Evolutionary conservation across 306 rosid species (phyloP).

Genomic region (Carpinus fangiana): DNA sequence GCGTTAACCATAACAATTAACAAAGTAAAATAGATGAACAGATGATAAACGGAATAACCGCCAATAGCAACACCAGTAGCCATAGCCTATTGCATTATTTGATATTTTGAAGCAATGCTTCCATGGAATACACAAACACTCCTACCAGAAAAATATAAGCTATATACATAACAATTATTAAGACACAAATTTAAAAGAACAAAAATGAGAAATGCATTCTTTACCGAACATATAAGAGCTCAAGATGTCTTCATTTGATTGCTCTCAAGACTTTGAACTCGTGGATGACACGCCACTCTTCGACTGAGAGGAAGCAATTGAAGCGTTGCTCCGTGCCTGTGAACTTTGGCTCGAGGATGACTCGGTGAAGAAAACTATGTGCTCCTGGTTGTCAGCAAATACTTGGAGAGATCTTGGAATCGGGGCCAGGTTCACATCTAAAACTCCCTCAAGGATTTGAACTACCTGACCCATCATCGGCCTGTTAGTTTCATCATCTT

Average conservation of each 20-base stretch:
- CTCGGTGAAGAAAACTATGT: slow-evolving; percentile 59
- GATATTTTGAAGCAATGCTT: neutral
- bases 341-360: slow-evolving; percentile 58
- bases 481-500: too few relatives aligned
- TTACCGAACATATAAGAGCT: too few relatives aligned
- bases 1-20: neutral
- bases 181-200: neutral
- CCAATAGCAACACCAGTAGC: neutral
- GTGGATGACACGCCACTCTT: slow-evolving; percentile 16
- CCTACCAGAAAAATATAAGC: neutral
- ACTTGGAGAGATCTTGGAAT: slow-evolving; percentile 58
- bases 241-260: too few relatives aligned
- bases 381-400: slow-evolving; percentile 53
- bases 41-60: neutral
- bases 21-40: neutral
- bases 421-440: slow-evolving; percentile 60
- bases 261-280: too few relatives aligned
- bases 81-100: neutral
- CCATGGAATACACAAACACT: neutral
- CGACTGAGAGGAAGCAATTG: slow-evolving; percentile 42
- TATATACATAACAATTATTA: too few relatives aligned
- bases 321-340: slow-evolving; percentile 38
- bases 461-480: slow-evolving; percentile 43
- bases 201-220: too few relatives aligned
- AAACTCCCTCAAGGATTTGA: slow-evolving; percentile 72